phyloP scores from a whole-genome alignment of 345 rosid species.

The Camelina hispida region DNA sequence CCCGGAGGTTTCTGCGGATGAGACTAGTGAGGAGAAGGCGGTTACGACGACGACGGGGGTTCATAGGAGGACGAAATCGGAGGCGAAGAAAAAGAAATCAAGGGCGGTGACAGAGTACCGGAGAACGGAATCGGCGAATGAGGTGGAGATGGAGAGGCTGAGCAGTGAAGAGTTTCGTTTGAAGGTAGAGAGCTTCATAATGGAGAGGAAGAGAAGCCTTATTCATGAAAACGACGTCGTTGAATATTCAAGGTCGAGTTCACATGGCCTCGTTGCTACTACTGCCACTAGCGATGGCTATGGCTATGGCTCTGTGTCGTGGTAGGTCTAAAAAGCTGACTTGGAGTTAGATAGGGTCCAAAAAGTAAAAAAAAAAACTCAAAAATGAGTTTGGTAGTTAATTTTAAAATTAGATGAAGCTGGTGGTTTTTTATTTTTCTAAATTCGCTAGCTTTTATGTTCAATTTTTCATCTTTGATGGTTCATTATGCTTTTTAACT shows the following conservation, averaged over 20 bases:
- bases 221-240: constrained; percentile 21
- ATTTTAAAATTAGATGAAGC: neutral
- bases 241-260: neutral
- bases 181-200: constrained; percentile 25
- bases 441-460: neutral
- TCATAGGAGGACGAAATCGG: constrained; percentile 29
- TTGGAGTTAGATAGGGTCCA: neutral
- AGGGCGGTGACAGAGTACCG: constrained; percentile 1
- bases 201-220: constrained; percentile 22
- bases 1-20: neutral
- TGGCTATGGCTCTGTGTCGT: neutral
- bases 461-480: neutral
- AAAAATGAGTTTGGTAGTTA: neutral
- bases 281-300: neutral
- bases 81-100: neutral
- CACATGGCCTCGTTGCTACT: neutral
- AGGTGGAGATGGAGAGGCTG: constrained; percentile 19
- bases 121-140: constrained; percentile 36
- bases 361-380: neutral
- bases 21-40: constrained; percentile 5
- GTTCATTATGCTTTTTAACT: neutral
- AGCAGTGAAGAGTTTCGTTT: constrained; percentile 34
- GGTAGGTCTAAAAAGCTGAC: neutral
- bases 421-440: neutral
- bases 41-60: neutral